Evolutionary conservation across 2,329 filamentous ascomycete genomes (phyloP), one percentile per base, ranked within the genome.

Genomic region (Neofusicoccum ribis): DNA sequence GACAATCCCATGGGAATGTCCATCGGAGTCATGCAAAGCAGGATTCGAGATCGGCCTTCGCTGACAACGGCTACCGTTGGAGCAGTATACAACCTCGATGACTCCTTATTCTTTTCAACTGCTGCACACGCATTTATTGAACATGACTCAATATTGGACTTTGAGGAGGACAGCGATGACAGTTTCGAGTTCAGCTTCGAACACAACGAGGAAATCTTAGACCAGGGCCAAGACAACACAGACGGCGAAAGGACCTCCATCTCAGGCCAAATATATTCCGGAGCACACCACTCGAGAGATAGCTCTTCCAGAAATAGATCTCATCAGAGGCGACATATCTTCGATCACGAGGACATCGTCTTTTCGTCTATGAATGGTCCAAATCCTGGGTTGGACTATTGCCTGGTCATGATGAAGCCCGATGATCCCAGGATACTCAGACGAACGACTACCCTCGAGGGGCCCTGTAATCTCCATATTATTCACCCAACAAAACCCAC

Each of bases 341-440:
- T n/a, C n/a, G 49, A 12, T 20, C 52, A 1, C 54, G 58, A 31
- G 8, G 50, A 15, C 65, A 44, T 44, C 44, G 56, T 15, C 49
- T 60, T 66, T 3, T 61, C 64, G 8, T 59, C 64, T 0, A 47
- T 59, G 8, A 59, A 64, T 46, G 23, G 68, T 50, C 50, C 39
- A 15, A 11, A 15, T 15, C 65, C 68, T 8, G 50, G 63, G 54
- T 52, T 67, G 15, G 65, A 68, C 51, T 68, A 67, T 37, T 59
- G 31, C n/a, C 12, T 37, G 8, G 27, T 49, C 17, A 11, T n/a
- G 36, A 9, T 20, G 43, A 20, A 63, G 17, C 37, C 12, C 14
- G 3, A 15, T 20, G 7, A 27, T 61, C 8, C 20, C 1, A n/a
- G 12, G 12, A 9, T 15, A 11, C 17, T 15, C 12, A 12, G 2